These are phyloP conservation scores for Stephania yunnanensis DNA, from an alignment of 164 flowering plant species.

Conservation along the genomic window DNA sequence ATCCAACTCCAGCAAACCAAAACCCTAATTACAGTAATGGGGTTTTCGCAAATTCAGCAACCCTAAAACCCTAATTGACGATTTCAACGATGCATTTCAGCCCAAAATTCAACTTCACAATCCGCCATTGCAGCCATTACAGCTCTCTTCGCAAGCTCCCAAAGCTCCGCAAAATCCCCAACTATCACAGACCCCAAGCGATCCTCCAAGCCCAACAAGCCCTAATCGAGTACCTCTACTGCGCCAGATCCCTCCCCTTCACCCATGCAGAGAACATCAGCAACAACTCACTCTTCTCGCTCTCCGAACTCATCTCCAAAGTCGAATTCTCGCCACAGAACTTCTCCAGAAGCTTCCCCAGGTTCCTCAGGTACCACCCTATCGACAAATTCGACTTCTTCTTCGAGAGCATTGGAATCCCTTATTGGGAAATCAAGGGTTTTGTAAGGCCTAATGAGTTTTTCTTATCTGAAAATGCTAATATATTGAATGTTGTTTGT, in stretches of 20 bases:
- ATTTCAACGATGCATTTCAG: conserved; percentile 7
- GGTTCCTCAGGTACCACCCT: conserved; percentile 62
- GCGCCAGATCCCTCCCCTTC: conserved; percentile 48
- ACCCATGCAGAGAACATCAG: conserved; percentile 53
- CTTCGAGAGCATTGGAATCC: conserved; percentile 63
- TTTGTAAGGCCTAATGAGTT: conserved; percentile 36
- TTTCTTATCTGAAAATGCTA: conserved; percentile 38
- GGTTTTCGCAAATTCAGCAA: neutral
- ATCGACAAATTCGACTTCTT: conserved; percentile 61
- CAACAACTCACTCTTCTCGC: conserved; percentile 35
- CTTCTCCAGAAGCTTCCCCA: conserved; percentile 28
- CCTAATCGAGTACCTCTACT: conserved; percentile 59
- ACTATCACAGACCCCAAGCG: conserved; percentile 23
- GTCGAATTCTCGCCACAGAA: conserved; percentile 24
- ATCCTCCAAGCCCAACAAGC: conserved; percentile 45
- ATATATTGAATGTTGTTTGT: conserved; percentile 30
- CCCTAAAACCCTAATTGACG: neutral
- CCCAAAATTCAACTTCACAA: neutral
- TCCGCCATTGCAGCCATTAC: conserved; percentile 19
- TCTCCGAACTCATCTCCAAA: conserved; percentile 30
- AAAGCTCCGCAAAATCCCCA: conserved; percentile 25
- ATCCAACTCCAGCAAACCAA: neutral
- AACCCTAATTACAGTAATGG: neutral
- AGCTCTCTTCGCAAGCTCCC: conserved; percentile 20
- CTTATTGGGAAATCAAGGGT: conserved; percentile 20